Evolutionary conservation across 371 early-diverging fungal genomes (phyloP).

Genomic region (Nosema granulosis): DNA sequence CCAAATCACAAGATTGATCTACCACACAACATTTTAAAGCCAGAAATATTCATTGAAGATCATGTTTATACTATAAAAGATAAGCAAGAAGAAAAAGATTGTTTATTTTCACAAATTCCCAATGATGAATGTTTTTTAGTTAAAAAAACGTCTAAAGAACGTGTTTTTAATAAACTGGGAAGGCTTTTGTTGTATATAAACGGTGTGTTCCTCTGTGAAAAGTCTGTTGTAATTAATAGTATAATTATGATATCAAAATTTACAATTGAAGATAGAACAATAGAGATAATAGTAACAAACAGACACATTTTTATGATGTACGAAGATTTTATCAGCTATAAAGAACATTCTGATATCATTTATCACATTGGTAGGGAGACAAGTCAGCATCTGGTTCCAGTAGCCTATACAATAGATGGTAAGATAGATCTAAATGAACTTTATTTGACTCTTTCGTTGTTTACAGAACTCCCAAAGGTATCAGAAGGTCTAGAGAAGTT

Average conservation of each 20-base stretch:
- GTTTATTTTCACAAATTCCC: no score
- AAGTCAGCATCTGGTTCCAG: neutral
- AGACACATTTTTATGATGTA: conserved; percentile 12
- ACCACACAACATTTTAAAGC: no score
- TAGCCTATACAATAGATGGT: neutral
- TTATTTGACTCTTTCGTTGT: conserved; percentile 8
- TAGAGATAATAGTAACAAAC: neutral
- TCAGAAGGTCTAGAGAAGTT: conserved; percentile 5
- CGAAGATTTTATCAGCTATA: neutral
- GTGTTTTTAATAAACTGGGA: no score
- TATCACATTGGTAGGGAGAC: conserved; percentile 14
- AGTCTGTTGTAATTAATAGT: no score
- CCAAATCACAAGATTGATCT: no score
- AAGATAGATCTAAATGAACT: conserved; percentile 1
- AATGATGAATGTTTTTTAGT: no score
- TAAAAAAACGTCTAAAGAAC: no score
- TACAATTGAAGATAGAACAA: neutral
- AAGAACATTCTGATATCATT: neutral
- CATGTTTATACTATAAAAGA: no score
- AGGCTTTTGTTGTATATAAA: no score
- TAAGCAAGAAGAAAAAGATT: no score
- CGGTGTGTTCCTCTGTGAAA: no score
- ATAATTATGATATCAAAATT: neutral
- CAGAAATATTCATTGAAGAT: no score
- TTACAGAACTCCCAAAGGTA: neutral